These are phyloP conservation scores for Saccharomycopsis babjevae DNA, from an alignment of 805 yeast genomes.

Conservation along the genomic window DNA sequence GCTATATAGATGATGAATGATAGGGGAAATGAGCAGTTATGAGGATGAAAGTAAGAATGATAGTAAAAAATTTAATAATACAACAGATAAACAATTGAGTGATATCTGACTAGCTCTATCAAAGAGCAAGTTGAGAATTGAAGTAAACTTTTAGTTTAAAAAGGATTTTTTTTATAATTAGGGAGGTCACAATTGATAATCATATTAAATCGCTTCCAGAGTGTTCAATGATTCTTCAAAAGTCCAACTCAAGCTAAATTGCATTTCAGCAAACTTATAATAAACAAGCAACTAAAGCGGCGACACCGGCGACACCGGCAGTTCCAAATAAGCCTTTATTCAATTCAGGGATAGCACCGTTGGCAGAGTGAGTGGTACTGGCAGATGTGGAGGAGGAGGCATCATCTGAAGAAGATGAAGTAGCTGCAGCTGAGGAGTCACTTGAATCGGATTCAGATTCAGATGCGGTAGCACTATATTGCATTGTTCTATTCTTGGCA, in stretches of 20 bases:
- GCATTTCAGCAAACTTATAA: neutral
- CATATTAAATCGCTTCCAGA: neutral
- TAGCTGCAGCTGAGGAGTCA: neutral
- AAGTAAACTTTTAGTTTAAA: neutral
- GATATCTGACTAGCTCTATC: neutral
- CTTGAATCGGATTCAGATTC: neutral
- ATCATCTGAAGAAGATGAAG: neutral
- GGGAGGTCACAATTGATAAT: neutral
- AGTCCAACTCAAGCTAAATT: no score
- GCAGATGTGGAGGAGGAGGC: neutral
- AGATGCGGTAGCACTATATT: slow-evolving; percentile 1
- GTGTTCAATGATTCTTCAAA: neutral
- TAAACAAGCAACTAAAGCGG: slow-evolving; percentile 16
- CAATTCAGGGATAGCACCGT: slow-evolving; percentile 4
- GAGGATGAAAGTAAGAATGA: neutral
- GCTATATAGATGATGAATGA: neutral
- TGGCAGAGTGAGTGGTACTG: neutral
- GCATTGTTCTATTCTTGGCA: slow-evolving; percentile 10
- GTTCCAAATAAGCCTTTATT: slow-evolving; percentile 5
- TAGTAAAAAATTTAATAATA: neutral
- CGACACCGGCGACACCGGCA: slow-evolving; percentile 15
- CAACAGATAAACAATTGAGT: neutral
- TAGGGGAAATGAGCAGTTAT: neutral
- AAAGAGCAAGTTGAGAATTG: neutral
- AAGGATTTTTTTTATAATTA: neutral